phyloP scores from a whole-genome alignment of 805 yeast genomes.

The Torulaspora microellipsoides region DNA sequence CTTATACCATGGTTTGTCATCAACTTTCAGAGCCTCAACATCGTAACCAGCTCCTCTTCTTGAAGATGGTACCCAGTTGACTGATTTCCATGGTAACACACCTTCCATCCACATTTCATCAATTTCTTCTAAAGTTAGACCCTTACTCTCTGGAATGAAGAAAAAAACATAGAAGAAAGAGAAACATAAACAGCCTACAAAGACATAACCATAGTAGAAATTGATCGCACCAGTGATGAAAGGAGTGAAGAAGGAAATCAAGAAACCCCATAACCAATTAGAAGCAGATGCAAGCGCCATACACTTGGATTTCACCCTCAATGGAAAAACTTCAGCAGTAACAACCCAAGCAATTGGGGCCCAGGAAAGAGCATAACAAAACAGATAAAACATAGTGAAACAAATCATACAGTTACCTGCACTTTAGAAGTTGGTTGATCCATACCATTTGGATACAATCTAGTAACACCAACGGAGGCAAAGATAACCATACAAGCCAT shows the following conservation, averaged over 20 bases:
- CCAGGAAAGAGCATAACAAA: conserved; percentile 68
- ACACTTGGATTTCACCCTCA: conserved; percentile 57
- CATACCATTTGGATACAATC: conserved; percentile 37
- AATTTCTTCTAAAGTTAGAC: conserved; percentile 72
- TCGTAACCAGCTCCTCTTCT: conserved; percentile 19
- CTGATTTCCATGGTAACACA: conserved; percentile 41
- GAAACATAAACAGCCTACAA: conserved; percentile 49
- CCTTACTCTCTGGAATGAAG: conserved; percentile 68
- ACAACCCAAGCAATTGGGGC: conserved; percentile 62
- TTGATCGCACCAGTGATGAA: conserved; percentile 58
- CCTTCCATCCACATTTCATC: conserved; percentile 50
- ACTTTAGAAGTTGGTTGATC: conserved; percentile 34
- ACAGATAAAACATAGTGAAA: conserved; percentile 46
- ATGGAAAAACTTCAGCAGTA: conserved; percentile 62
- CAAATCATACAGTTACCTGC: conserved; percentile 38
- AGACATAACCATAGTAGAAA: conserved; percentile 61
- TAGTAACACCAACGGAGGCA: conserved; percentile 55
- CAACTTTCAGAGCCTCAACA: conserved; percentile 12
- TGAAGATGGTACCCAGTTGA: conserved; percentile 44
- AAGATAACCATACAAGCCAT: conserved; percentile 41
- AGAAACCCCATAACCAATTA: conserved; percentile 62
- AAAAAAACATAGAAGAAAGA: conserved; percentile 59
- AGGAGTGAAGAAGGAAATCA: conserved; percentile 66
- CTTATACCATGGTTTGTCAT: conserved; percentile 15
- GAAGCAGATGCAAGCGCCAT: conserved; percentile 54